Percentiles rank a stretch among this genome's conserved stretches.
Evolutionary conservation across 305 asterid genomes (phyloP).

Genomic region (Stenogyne calaminthoides): DNA sequence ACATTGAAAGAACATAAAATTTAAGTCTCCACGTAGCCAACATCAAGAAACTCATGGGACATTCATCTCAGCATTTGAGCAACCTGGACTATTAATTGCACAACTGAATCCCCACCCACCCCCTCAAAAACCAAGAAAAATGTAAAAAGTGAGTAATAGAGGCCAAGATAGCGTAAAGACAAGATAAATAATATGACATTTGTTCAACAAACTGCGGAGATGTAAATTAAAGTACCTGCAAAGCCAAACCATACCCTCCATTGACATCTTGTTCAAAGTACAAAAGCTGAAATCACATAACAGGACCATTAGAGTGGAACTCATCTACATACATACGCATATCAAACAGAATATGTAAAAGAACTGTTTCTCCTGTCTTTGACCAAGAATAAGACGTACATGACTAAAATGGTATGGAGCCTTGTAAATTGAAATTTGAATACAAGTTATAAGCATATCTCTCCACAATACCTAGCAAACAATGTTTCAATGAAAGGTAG

Average conservation of each 20-base stretch:
- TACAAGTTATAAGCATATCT: constrained; percentile 12
- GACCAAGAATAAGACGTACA: neutral
- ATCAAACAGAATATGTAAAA: constrained; percentile 18
- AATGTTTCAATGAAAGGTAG: constrained; percentile 9
- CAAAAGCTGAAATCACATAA: constrained; percentile 71
- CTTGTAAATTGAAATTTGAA: neutral
- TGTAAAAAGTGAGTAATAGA: neutral
- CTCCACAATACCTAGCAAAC: constrained; percentile 24
- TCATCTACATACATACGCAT: constrained; percentile 11
- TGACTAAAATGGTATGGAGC: neutral
- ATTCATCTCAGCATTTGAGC: constrained; percentile 13
- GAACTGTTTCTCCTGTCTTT: neutral
- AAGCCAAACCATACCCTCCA: constrained; percentile 96
- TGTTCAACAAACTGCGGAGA: constrained; percentile 12
- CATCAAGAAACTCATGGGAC: neutral
- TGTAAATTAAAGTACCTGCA: constrained; percentile 70
- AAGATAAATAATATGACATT: neutral
- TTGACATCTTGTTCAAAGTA: constrained; percentile 91
- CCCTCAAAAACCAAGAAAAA: neutral
- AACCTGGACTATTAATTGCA: neutral
- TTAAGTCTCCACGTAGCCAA: neutral
- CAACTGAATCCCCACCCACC: neutral
- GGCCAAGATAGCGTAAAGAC: neutral
- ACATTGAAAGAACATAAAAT: neutral
- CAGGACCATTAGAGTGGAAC: constrained; percentile 35